A percentile compares a stretch with the other conserved stretches of the same genome.
phyloP scores from a whole-genome alignment of 768 basidiomycete species.

The Gymnopilus dilepis region DNA sequence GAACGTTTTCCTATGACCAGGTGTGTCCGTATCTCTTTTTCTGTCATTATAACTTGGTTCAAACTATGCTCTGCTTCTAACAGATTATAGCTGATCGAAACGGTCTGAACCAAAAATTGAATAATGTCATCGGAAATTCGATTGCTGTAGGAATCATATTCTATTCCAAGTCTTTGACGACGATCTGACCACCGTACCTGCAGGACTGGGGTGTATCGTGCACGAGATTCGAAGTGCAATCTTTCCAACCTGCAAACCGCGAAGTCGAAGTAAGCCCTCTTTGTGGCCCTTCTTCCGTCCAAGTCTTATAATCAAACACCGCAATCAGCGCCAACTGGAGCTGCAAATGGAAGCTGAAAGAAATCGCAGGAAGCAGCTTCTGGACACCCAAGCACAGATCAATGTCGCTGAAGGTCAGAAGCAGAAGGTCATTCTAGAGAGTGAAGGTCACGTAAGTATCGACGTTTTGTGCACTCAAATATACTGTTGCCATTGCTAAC shows the following conservation, averaged over 20 bases:
- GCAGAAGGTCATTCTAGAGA: conserved; percentile 58
- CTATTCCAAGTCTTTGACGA: background rate
- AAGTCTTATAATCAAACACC: background rate
- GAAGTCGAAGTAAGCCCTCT: conserved; percentile 53
- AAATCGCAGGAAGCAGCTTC: conserved; percentile 57
- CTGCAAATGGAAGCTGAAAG: conserved; percentile 66
- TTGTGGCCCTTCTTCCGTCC: background rate
- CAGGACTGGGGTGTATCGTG: conserved; percentile 65
- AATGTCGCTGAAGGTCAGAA: conserved; percentile 66
- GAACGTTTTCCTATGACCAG: conserved; percentile 54
- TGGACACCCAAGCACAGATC: conserved; percentile 62
- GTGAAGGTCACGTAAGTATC: conserved; percentile 55
- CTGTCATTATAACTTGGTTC: background rate
- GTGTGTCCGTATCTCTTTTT: conserved; percentile 25
- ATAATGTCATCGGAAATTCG: conserved; percentile 53
- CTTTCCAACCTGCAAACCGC: conserved; percentile 63
- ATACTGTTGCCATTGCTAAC: background rate
- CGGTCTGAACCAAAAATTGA: conserved; percentile 52
- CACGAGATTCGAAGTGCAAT: conserved; percentile 63
- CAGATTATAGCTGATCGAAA: conserved; percentile 62
- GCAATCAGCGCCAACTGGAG: conserved; percentile 59
- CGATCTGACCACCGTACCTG: background rate
- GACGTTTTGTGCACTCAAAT: background rate
- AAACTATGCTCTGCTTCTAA: background rate
- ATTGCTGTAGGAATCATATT: conserved; percentile 43